phyloP scores from a whole-genome alignment of 352 stramenopile species.

The Blastocystis sp. region DNA sequence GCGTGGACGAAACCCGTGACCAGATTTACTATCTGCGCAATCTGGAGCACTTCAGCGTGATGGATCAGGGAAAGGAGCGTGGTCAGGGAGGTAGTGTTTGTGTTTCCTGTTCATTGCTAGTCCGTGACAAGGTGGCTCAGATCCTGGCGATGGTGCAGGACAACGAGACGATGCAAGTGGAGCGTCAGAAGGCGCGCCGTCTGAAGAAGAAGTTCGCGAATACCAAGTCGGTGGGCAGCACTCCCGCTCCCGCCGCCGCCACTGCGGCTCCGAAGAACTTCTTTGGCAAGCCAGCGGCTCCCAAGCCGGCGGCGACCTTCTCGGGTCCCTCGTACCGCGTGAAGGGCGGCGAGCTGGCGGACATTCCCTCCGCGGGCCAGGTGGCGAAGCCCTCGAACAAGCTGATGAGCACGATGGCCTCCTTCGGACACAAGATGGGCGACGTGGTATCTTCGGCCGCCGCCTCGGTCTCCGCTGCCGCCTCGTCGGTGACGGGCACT shows the following conservation, averaged over 20 bases:
- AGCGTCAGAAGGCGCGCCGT: constrained; percentile 51
- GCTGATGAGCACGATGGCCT: constrained; percentile 34
- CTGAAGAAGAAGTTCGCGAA: constrained; percentile 55
- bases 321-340: constrained; percentile 24
- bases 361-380: constrained; percentile 16
- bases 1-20: constrained; percentile 48
- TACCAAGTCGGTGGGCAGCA: constrained; percentile 10
- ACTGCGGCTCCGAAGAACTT: background rate
- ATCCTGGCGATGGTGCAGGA: constrained; percentile 46
- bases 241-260: constrained; percentile 8
- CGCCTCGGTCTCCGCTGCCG: background rate
- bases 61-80: constrained; percentile 55
- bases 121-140: constrained; percentile 51
- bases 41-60: constrained; percentile 53
- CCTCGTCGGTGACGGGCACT: background rate
- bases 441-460: constrained; percentile 7
- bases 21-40: constrained; percentile 57
- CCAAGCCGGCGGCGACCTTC: background rate
- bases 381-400: constrained; percentile 35
- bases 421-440: constrained; percentile 36
- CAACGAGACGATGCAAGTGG: constrained; percentile 43
- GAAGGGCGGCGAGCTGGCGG: constrained; percentile 11
- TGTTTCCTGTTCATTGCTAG: background rate
- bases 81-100: constrained; percentile 43
- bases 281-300: constrained; percentile 4